phyloP scores from a whole-genome alignment of 148 eudicot genomes.

The Rheum nobile region DNA sequence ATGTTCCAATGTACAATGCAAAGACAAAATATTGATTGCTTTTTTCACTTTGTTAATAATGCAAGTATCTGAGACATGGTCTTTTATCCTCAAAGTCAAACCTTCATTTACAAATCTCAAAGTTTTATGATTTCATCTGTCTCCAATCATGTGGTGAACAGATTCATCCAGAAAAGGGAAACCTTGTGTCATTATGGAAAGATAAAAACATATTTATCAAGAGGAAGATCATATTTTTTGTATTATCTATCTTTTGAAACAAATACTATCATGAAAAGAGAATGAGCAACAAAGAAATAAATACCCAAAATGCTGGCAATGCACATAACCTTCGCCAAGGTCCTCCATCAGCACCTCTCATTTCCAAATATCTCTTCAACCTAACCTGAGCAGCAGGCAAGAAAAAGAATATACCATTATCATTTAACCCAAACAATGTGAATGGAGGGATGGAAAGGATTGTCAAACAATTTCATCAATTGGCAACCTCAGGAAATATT shows the following conservation, averaged over 20 bases:
- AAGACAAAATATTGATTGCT: background rate
- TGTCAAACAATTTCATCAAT: background rate
- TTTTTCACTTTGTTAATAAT: background rate
- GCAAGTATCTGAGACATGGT: background rate
- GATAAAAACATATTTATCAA: background rate
- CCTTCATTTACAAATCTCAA: background rate
- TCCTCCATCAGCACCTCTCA: constrained; percentile 99
- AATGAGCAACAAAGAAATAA: background rate
- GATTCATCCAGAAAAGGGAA: background rate
- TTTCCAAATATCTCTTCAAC: constrained; percentile 90
- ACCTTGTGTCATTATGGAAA: background rate
- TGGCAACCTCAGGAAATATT: constrained; percentile 86
- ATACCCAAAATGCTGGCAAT: constrained; percentile 97
- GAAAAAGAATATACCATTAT: background rate
- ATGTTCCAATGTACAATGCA: background rate
- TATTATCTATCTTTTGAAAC: background rate
- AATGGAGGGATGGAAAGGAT: background rate
- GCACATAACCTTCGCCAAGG: constrained; percentile 99
- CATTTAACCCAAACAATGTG: background rate
- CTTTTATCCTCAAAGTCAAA: background rate
- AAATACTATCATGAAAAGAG: background rate
- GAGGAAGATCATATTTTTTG: background rate
- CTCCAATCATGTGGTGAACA: background rate
- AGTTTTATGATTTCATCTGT: background rate
- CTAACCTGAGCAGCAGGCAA: constrained; percentile 57